Conservation (phyloP, 441 rosid species). For the Geranium incanum region DNA sequence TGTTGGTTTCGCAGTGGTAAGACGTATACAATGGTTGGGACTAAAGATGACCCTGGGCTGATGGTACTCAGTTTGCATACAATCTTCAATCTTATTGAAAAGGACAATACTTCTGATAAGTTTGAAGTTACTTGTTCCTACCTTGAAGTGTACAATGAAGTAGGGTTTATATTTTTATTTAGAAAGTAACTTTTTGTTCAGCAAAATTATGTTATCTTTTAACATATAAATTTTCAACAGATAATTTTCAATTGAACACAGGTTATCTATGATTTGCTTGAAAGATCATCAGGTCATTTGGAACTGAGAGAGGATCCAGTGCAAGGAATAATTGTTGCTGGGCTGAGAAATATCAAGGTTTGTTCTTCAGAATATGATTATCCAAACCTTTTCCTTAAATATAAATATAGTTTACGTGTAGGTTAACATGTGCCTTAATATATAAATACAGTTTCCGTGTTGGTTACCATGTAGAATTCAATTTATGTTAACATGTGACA, state of each 20-base stretch:
- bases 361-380: conserved; percentile 9
- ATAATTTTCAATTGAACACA: conserved; percentile 26
- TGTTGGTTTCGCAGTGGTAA: conserved; percentile 49
- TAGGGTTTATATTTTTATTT: conserved; percentile 23
- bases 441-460: not conserved
- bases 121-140: conserved; percentile 88
- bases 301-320: conserved; percentile 97
- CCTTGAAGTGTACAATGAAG: conserved; percentile 94
- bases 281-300: conserved; percentile 80
- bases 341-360: conserved; percentile 82
- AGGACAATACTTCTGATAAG: conserved; percentile 56
- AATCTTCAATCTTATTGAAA: conserved; percentile 59
- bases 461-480: not conserved
- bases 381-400: conserved; percentile 2
- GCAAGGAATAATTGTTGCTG: conserved; percentile 79
- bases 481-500: not conserved
- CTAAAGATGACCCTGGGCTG: conserved; percentile 74
- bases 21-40: conserved; percentile 96
- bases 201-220: not conserved
- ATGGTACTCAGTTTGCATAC: conserved; percentile 90
- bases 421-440: not conserved
- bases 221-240: not conserved
- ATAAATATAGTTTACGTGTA: not conserved
- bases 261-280: conserved; percentile 93
- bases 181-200: conserved; percentile 7